Base-by-base conservation (phyloP, 2,329 filamentous ascomycete species). In the Pseudopithomyces maydicus region DNA sequence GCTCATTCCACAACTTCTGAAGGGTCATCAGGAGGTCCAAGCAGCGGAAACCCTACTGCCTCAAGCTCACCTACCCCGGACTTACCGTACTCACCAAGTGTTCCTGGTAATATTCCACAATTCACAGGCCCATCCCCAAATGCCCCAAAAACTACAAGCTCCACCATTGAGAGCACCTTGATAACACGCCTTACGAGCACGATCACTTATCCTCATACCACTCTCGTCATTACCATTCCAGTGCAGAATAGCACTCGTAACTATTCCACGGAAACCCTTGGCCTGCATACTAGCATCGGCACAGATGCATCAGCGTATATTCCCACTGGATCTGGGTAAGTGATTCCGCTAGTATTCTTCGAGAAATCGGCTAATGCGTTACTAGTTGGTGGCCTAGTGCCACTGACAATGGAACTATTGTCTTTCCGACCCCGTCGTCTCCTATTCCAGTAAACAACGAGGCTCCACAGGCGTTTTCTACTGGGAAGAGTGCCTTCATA, bases 321-420 rank as follows among this genome's bases (percentile, higher is more conserved):
- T 15, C 65, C 70, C 2, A 71, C 67, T 23, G 67, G 67, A 8
- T 65, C 68, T 58, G 68, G 68, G 70, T 69, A 59, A 63, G 62
- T 63, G 52, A 63, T 52, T 39, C 5, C 41, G 19, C 5, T 35
- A 26, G 42, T 38, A 32, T 22, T 46, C 32, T 26, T 19, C 42
- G 29, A 8, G 19, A 12, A 15, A n/a, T n/a, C 3, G 23, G 38
- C 39, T 52, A 17, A 52, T 39, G 22, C n/a, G 1, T n/a, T 35
- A 52, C 32, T 32, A 53, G 39, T 15, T 44, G 3, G 23, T 54
- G 33, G 41, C 42, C 42, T 22, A 51, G 36, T 15, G 48, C 48
- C 6, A 46, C 36, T 17, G 51, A 53, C 33, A 73, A 73, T 41
- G 58, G 58, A 44, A 69, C 67, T 20, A 36, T 72, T 47, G 45